A percentile compares a stretch with the other conserved stretches of the same genome.
phyloP scores from a whole-genome alignment of 768 basidiomycete genomes.

The Agrocybe praecox region DNA sequence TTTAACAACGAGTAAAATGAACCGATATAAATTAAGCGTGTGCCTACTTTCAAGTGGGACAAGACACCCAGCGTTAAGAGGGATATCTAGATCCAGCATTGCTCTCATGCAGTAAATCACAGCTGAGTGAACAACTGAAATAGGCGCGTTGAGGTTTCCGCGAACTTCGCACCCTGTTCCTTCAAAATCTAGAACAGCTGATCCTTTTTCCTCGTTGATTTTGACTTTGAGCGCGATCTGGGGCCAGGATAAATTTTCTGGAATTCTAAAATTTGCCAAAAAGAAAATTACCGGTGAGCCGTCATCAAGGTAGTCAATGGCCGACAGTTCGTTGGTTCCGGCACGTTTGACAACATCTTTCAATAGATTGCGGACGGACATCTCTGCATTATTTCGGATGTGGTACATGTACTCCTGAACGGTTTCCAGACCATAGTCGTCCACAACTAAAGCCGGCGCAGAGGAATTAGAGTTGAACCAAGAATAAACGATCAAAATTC shows the following conservation, averaged over 20 bases:
- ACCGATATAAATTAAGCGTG: not conserved
- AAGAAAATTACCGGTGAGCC: conserved; percentile 70
- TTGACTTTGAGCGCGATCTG: conserved; percentile 77
- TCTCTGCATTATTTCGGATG: conserved; percentile 88
- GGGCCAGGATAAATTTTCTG: not conserved
- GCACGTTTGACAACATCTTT: conserved; percentile 70
- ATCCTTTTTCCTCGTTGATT: conserved; percentile 74
- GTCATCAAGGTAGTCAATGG: conserved; percentile 87
- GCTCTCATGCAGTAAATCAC: conserved; percentile 89
- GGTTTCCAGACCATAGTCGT: conserved; percentile 81
- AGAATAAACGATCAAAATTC: conserved; percentile 20
- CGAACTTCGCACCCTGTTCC: conserved; percentile 85
- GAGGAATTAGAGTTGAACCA: conserved; percentile 9
- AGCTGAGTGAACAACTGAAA: conserved; percentile 85
- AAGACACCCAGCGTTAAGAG: conserved; percentile 92
- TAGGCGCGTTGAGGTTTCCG: conserved; percentile 84
- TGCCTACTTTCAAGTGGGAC: conserved; percentile 76
- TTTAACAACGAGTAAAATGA: conserved; percentile 1
- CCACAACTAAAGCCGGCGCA: conserved; percentile 56
- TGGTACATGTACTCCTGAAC: conserved; percentile 95
- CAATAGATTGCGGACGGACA: conserved; percentile 81
- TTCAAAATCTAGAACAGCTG: conserved; percentile 83
- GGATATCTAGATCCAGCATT: conserved; percentile 87
- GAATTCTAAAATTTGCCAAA: not conserved
- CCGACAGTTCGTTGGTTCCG: conserved; percentile 63